A percentile compares a stretch with the other conserved stretches of the same genome.
phyloP scores from a whole-genome alignment of 2,329 filamentous ascomycete genomes.

The Karstenula rhodostoma region DNA sequence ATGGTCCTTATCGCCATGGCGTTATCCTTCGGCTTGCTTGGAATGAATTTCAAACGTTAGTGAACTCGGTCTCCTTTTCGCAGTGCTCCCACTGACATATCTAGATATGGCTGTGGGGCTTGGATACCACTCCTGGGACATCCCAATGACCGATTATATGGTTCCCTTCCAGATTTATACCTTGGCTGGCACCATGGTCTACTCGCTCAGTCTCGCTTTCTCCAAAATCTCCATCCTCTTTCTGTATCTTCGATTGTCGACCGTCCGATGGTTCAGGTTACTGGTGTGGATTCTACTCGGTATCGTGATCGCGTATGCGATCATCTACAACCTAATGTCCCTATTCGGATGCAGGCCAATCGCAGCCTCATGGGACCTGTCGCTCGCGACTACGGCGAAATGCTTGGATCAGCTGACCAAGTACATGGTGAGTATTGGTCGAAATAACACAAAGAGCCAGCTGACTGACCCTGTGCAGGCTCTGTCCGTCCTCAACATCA shows the following conservation, averaged over 20 bases:
- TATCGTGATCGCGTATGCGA: conserved; percentile 11
- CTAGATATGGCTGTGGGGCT: conserved; percentile 17
- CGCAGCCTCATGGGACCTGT: conserved; percentile 15
- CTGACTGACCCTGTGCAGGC: not conserved
- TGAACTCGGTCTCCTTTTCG: not conserved
- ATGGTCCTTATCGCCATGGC: conserved; percentile 11
- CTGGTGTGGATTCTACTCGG: conserved; percentile 11
- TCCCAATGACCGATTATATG: conserved; percentile 9
- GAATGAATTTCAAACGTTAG: conserved; percentile 7
- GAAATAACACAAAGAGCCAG: not conserved
- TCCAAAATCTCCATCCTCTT: conserved; percentile 19
- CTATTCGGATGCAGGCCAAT: conserved; percentile 14
- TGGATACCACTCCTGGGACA: conserved; percentile 21
- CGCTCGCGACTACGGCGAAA: conserved; percentile 3
- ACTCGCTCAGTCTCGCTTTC: conserved; percentile 20
- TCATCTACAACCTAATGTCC: conserved; percentile 17
- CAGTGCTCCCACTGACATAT: not conserved
- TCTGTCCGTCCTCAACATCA: conserved; percentile 19
- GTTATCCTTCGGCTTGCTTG: conserved; percentile 5
- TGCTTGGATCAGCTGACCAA: conserved; percentile 18
- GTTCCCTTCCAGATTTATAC: conserved; percentile 11
- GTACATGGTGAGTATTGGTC: conserved; percentile 9
- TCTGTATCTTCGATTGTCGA: conserved; percentile 14
- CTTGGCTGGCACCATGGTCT: conserved; percentile 14
- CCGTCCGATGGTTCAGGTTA: conserved; percentile 17